Percentiles rank a stretch among this genome's conserved stretches.
Evolutionary conservation across 139 green algal genomes (phyloP).

Genomic region (Chlorella ohadii): DNA sequence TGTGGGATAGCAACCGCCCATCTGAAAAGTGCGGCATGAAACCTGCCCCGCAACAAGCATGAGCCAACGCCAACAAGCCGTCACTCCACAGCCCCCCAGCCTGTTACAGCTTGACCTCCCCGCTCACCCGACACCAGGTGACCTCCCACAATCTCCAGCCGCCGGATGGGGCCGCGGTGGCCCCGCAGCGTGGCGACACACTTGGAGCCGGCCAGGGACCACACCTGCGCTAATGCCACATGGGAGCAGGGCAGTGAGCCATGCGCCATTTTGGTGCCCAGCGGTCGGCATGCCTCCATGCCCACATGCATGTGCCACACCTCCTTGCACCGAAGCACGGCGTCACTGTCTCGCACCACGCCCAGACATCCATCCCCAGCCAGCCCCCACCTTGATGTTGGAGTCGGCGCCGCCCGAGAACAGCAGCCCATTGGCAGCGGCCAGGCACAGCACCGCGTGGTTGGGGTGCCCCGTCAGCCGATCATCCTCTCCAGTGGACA

Average conservation of each 20-base stretch:
- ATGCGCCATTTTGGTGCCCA: too few relatives aligned
- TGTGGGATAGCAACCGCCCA: too few relatives aligned
- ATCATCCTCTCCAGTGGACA: slow-evolving; percentile 52
- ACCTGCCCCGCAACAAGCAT: too few relatives aligned
- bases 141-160: slow-evolving; percentile 31
- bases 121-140: slow-evolving; percentile 21
- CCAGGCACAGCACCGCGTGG: slow-evolving; percentile 64
- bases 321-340: too few relatives aligned
- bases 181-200: slow-evolving; percentile 61
- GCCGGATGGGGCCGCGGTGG: slow-evolving; percentile 79
- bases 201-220: slow-evolving; percentile 61
- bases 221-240: too few relatives aligned
- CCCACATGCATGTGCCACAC: too few relatives aligned
- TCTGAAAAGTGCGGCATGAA: too few relatives aligned
- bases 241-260: too few relatives aligned
- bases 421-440: slow-evolving; percentile 57
- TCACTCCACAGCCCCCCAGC: too few relatives aligned
- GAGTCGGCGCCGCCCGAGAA: slow-evolving; percentile 76
- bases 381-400: slow-evolving; percentile 63
- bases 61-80: too few relatives aligned
- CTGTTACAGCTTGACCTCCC: not conserved
- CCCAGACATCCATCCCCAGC: not conserved
- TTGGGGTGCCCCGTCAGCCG: slow-evolving; percentile 75
- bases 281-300: too few relatives aligned
- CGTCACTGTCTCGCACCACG: too few relatives aligned